phyloP scores from a whole-genome alignment of 306 rosid species.

The Amphicarpaea edgeworthii region DNA sequence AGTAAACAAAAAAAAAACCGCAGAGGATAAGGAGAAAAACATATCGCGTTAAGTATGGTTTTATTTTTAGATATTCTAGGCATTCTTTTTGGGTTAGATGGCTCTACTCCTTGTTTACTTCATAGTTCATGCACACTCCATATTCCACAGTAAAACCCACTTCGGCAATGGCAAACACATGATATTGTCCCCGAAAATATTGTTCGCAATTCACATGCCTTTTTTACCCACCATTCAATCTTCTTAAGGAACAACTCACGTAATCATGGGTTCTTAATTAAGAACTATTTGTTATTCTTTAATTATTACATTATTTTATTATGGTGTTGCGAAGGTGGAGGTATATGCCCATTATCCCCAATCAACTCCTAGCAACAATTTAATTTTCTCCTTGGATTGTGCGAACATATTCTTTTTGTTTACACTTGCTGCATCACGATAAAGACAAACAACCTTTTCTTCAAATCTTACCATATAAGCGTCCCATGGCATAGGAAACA shows the following conservation, averaged over 20 bases:
- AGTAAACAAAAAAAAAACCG: background rate
- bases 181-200: constrained; percentile 50
- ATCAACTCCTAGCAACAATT: constrained; percentile 39
- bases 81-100: background rate
- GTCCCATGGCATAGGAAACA: constrained; percentile 15
- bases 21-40: background rate
- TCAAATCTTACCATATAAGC: constrained; percentile 57
- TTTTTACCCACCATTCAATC: constrained; percentile 53
- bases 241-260: constrained; percentile 42
- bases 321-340: constrained; percentile 47
- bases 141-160: constrained; percentile 35
- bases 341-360: constrained; percentile 43
- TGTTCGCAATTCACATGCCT: constrained; percentile 45
- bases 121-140: constrained; percentile 2
- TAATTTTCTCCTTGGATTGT: constrained; percentile 30
- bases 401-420: constrained; percentile 46
- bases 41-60: background rate
- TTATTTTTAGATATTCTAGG: background rate
- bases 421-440: constrained; percentile 36
- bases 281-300: constrained; percentile 3
- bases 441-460: constrained; percentile 62
- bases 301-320: constrained; percentile 28
- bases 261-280: constrained; percentile 36
- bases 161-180: constrained; percentile 64
- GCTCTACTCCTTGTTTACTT: background rate